Evolutionary conservation across 331 rosid species (phyloP), one percentile per base, ranked within the genome.

Genomic region (Phaseolus coccineus): DNA sequence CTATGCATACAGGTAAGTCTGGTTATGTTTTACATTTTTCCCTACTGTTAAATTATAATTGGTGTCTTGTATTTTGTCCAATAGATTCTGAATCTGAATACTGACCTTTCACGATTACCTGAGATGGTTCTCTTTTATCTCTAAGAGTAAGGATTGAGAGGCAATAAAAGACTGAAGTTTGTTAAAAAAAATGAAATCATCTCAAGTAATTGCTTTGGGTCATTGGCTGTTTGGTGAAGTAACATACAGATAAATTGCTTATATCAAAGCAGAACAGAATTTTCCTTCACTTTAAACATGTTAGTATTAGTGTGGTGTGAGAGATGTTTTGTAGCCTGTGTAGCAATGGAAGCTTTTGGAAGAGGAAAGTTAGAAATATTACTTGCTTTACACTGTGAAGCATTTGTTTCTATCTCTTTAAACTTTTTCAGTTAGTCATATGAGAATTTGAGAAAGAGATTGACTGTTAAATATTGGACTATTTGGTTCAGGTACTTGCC

Each of bases 1-100:
- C 24, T 82, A 83, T 51, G 84, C 91, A 57, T 96, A 93, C 92
- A 96, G 88, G 99, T 89, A 88, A 91, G 97, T 83, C 44, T 14
- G 5, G 46, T 81, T 68, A 63, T 74, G 39, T 83, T 69, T 46
- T 82, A 69, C 47, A 47, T 56, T 79, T 47, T 40, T 75, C n/a
- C 28, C 9, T 71, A 22, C 46, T 30, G 11, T 19, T 31, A 24
- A 48, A 68, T 73, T 15, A 44, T 40, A 1, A n/a, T 28, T 51
- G 65, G 3, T 50, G 53, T 1, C 27, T 15, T 48, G n/a, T 57
- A 31, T 44, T 71, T 64, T 25, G 55, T 47, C 10, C 5, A 39
- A 57, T 28, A 9, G 8, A 44, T 62, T 67, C 63, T 61, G 39
- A 67, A 80, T 66, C 52, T 14, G 28, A 47, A 57, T 22, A 39